Evolutionary conservation across 139 green algal genomes (phyloP), one percentile per base, ranked within the genome.

Genomic region (Picochlorum sp.): DNA sequence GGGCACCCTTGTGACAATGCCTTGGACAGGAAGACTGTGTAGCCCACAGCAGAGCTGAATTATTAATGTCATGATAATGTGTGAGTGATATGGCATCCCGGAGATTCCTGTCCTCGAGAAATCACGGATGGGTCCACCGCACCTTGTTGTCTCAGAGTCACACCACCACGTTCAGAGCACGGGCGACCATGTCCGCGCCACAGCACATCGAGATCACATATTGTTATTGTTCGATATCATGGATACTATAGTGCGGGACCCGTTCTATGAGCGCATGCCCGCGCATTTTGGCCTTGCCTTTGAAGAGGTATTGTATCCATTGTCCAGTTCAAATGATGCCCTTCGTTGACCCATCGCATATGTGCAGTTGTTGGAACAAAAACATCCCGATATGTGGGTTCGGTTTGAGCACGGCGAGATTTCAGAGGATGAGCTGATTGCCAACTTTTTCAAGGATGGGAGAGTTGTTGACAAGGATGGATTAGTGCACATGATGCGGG

Each of bases 321-420:
- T 94, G 70, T 69, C 92, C 20, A 61, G 88, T 21, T 62, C 68
- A n/a, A 91, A 18, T n/a, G 18, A 51, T 5, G 18, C 14, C 34
- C 16, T 21, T 20, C n/a, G 15, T 54, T 21, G 47, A 54, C 47
- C 47, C 16, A 54, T 24, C 18, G 14, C 34, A 41, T 21, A 0
- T 4, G 15, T 18, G 56, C 10, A 94, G 66, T 69, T 95, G 16
- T 70, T 95, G 34, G 61, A 72, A 3, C 62, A 70, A 21, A 95
- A 95, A 75, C 88, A 95, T 56, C 88, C 88, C 28, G 86, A 77
- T 3, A 81, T 86, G 4, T 95, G 88, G 88, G 45, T 95, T 2
- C 82, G 89, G 31, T 95, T 95, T 81, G 88, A 95, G 47, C 77
- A 60, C 10, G 88, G 76, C 1, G 21, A 77, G 1, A 86, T 95